Base-by-base conservation (phyloP, 768 basidiomycete genomes). In the Clitopilus passeckerianus region DNA sequence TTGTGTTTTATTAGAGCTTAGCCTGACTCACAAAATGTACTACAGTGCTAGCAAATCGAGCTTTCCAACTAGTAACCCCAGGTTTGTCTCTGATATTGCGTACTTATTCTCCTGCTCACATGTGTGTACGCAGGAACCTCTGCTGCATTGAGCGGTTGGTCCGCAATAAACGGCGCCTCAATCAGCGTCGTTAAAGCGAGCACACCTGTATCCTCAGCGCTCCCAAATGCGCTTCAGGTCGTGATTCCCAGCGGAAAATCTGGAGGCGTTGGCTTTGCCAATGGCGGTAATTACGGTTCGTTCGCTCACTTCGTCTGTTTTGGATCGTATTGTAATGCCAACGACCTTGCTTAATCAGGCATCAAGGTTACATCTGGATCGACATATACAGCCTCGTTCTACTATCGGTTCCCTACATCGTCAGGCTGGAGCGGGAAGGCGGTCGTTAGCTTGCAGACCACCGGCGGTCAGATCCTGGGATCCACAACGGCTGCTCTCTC, bases 11-110 rank as follows among this genome's bases (percentile, higher is more conserved):
- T n/a, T n/a, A n/a, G n/a, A n/a, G n/a, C n/a, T n/a, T n/a, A n/a
- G n/a, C n/a, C n/a, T n/a, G n/a, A n/a, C n/a, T n/a, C n/a, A n/a
- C n/a, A n/a, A n/a, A n/a, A n/a, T n/a, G n/a, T n/a, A n/a, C n/a
- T n/a, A n/a, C 27, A 85, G 83, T 86, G 30, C 71, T 86, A 2
- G 84, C 82, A 66, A 87, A 87, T 62, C 76, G 86, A 27, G 86
- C 86, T 3, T 86, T 87, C 67, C 86, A 87, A 63, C 74, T 82
- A 64, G 84, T 86, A 30, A 75, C 77, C 2, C 79, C 84, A 20
- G 72, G 84, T 83, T 68, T 3, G 72, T 59, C 27, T 30, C 7
- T 30, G 27, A 30, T 30, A 3, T 30, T 30, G 27, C 27, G 27
- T 30, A 3, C 27, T 30, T 30, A 30, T 30, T 30, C 7, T 3